Conservation (phyloP, 148 eudicot species). For the Heliosperma pusillum region DNA sequence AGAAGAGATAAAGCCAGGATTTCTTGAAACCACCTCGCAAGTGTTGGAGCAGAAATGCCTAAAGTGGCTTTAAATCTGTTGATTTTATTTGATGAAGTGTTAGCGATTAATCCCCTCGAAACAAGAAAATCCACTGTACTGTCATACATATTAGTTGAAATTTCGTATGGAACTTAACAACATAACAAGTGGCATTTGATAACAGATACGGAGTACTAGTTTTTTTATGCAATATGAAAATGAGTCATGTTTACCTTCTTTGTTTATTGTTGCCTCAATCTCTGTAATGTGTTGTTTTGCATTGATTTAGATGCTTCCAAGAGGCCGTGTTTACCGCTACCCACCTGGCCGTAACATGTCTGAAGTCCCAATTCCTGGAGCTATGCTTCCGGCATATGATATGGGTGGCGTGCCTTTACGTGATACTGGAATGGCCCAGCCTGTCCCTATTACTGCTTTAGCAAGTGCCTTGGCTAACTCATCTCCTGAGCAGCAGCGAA, state of each 20-base stretch:
- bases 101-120: neutral
- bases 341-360: slow-evolving; percentile 71
- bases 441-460: slow-evolving; percentile 70
- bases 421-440: slow-evolving; percentile 58
- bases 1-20: neutral
- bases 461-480: slow-evolving; percentile 86
- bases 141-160: neutral
- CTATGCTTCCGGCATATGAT: slow-evolving; percentile 69
- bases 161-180: neutral
- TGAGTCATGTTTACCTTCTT: neutral
- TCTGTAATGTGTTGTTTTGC: neutral
- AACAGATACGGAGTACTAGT: too few relatives aligned
- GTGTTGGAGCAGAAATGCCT: neutral
- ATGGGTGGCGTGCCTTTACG: slow-evolving; percentile 68
- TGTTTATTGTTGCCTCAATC: neutral
- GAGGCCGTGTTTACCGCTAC: slow-evolving; percentile 74
- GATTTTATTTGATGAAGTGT: neutral
- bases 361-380: slow-evolving; percentile 54
- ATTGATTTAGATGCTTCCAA: slow-evolving; percentile 63
- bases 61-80: neutral
- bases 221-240: too few relatives aligned
- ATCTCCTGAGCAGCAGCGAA: slow-evolving; percentile 80
- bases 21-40: neutral
- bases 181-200: too few relatives aligned
- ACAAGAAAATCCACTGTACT: neutral